Base-by-base conservation (phyloP, 208 protist genomes). In the Leishmania martiniquensis region DNA sequence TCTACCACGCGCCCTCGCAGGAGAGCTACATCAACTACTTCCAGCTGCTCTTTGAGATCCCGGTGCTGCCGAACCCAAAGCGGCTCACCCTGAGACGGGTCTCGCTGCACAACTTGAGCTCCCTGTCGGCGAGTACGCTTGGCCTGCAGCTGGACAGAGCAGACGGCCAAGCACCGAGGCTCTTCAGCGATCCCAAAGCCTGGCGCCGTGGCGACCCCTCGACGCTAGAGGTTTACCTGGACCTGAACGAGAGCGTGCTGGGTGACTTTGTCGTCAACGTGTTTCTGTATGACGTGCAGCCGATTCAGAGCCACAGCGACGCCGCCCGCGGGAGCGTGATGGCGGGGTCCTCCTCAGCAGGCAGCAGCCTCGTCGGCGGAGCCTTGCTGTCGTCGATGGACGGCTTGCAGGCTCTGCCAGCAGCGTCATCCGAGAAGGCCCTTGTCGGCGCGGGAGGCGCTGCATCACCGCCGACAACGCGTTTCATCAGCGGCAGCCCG, bases 11-110 rank as follows among this genome's bases (percentile, higher is more conserved):
- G 0, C 82, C 89, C 10, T 94, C 89, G 29, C 92, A 96, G 80
- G 87, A 92, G 85, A 90, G 81, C 74, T 96, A 94, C 79, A 87
- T 89, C 73, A 94, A 91, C 67, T 96, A 94, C 80, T 96, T 96
- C 75, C 90, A 91, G 77, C 82, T 96, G 39, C 87, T 96, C 63
- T 88, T 96, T 74, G 89, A 92, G 49, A 88, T 91, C 49, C 92
- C 92, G 0, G 82, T 87, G n/a, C 54, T 96, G 37, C 90, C 92
- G 7, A 94, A 90, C 67, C 83, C 82, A 44, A 85, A 85, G 62
- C 86, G 92, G 15, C 83, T 91, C 15, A 75, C 77, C 22, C 75
- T 96, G 60, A 71, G 68, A 5, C 81, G 82, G 2, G 80, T 93
- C 12, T 91, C 92, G 45, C 77, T 96, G 68, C 86, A 94, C 72